Evolutionary conservation across 139 green algal species (phyloP), one percentile per base, ranked within the genome.

Genomic region (Coelastrella sp.): DNA sequence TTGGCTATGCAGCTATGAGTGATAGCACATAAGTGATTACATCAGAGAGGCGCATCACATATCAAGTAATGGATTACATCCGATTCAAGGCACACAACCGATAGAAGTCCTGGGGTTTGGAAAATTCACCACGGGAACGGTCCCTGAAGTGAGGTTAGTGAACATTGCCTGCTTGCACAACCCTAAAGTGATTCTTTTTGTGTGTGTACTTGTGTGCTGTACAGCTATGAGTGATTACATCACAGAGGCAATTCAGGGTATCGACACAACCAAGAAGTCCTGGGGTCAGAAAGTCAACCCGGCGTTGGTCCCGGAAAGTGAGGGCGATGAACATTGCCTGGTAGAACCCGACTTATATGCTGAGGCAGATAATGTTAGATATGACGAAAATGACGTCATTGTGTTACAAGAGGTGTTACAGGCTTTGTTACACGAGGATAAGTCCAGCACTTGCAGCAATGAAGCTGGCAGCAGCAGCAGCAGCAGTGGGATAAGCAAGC

Each of bases 321-420:
- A 85, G 47, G 79, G 56, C 13, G 79, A 71, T 14, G 5, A 85
- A 22, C 17, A 11, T 19, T 17, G 19, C 23, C 13, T 85, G 60
- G 17, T 85, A 73, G 61, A 61, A 73, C 79, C 79, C 5, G 79
- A 85, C 79, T 23, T 19, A 60, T 86, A 86, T 86, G 60, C 10
- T 32, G 81, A 86, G 10, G 17, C 16, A 68, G 60, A 86, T 86
- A 56, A 68, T 5, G 32, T 60, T 66, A 22, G 61, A 57, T 66
- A 86, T 66, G 81, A 60, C 7, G 81, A 86, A 23, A 75, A 86
- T 74, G 60, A 86, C 13, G 60, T 76, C 60, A 66, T 86, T 16
- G 60, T 86, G 81, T 57, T 68, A 19, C 65, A 81, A 59, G 83
- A 89, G 68, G 20, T 57, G 66, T 19, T 80, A 60, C 13, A 54